These are phyloP conservation scores for Neospora caninum DNA, from an alignment of 169 alveolate genomes.

Conservation along the genomic window DNA sequence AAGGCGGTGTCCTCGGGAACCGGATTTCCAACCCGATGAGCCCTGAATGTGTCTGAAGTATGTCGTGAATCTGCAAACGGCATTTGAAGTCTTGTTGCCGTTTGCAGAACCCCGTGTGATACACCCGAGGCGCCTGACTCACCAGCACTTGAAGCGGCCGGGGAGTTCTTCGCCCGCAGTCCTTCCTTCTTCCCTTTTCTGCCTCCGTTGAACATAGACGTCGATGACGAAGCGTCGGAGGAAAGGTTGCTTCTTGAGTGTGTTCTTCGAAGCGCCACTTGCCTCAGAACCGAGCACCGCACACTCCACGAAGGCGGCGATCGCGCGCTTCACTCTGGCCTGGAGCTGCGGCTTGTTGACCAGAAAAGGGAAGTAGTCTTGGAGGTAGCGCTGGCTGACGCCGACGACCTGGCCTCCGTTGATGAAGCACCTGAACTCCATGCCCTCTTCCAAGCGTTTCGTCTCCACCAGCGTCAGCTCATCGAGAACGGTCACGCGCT, in stretches of 20 bases:
- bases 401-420: background rate
- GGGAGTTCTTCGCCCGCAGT: background rate
- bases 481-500: background rate
- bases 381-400: constrained; percentile 13
- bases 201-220: constrained; percentile 2
- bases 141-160: constrained; percentile 26
- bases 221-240: constrained; percentile 15
- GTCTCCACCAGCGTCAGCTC: constrained; percentile 35
- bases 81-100: no score
- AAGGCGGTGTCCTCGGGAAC: no score
- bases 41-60: no score
- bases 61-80: no score
- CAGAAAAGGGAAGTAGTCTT: constrained; percentile 11
- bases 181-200: background rate
- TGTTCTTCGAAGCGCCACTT: background rate
- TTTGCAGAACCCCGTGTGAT: no score
- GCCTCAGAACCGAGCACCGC: background rate
- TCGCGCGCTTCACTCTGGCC: background rate
- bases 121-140: no score
- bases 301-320: background rate
- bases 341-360: constrained; percentile 6
- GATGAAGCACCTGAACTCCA: constrained; percentile 39
- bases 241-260: background rate
- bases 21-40: no score
- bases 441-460: constrained; percentile 23